Conservation (phyloP, 2,329 filamentous ascomycete species). For the Fusarium devonianum region DNA sequence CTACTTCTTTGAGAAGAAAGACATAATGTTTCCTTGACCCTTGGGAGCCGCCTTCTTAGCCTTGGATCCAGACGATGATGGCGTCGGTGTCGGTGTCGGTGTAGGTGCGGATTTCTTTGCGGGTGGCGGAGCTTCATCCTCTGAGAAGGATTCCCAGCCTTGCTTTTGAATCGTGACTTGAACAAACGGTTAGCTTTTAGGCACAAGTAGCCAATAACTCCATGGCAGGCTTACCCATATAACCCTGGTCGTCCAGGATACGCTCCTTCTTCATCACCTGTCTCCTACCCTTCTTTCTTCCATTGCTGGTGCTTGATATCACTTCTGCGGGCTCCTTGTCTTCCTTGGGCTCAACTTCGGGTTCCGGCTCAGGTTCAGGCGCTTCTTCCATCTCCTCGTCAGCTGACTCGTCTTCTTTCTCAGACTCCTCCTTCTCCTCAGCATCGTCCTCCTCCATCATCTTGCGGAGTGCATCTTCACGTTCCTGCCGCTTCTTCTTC, state of each 20-base stretch:
- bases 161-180: conserved; percentile 84
- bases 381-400: conserved; percentile 53
- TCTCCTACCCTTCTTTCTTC: conserved; percentile 77
- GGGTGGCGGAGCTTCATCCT: conserved; percentile 73
- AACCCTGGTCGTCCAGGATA: conserved; percentile 86
- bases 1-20: conserved; percentile 86
- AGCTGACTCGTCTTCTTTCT: conserved; percentile 47
- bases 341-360: conserved; percentile 47
- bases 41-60: conserved; percentile 66
- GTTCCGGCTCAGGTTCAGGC: conserved; percentile 49
- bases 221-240: conserved; percentile 72
- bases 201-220: not conserved
- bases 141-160: conserved; percentile 92
- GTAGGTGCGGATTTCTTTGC: conserved; percentile 61
- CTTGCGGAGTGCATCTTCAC: conserved; percentile 49
- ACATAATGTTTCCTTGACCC: conserved; percentile 85
- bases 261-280: conserved; percentile 89
- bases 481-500: conserved; percentile 45
- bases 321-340: conserved; percentile 59
- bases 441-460: conserved; percentile 65
- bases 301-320: conserved; percentile 61
- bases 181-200: conserved; percentile 20
- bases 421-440: conserved; percentile 60
- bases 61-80: conserved; percentile 57
- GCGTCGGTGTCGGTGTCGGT: conserved; percentile 50